Percentiles rank a stretch among this genome's conserved stretches.
phyloP scores from a whole-genome alignment of 495 filamentous ascomycete species.

The Penicillium canariense region DNA sequence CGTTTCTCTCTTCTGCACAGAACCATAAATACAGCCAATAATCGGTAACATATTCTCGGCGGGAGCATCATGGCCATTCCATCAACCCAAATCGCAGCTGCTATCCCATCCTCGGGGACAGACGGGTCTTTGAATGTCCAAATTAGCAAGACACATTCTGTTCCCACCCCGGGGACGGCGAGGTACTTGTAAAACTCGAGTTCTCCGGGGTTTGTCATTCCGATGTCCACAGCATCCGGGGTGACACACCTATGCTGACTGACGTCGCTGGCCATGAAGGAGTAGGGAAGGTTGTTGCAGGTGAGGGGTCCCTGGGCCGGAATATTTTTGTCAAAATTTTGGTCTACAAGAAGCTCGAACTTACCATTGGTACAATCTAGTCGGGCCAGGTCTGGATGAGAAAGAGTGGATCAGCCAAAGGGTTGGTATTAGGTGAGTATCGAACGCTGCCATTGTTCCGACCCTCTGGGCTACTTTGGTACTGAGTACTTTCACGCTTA shows the following conservation, averaged over 20 bases:
- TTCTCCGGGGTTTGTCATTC: constrained; percentile 46
- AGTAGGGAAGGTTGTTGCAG: constrained; percentile 38
- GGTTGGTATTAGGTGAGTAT: constrained; percentile 39
- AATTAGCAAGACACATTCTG: constrained; percentile 29
- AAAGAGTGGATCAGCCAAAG: constrained; percentile 34
- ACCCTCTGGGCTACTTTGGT: not conserved
- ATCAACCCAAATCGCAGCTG: constrained; percentile 37
- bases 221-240: constrained; percentile 43
- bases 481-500: constrained; percentile 5
- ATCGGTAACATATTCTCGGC: not conserved
- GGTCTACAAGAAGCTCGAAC: not conserved
- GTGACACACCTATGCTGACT: constrained; percentile 47
- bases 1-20: not conserved
- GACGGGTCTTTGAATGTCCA: constrained; percentile 24
- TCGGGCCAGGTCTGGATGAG: constrained; percentile 31
- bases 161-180: constrained; percentile 36
- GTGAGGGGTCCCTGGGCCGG: constrained; percentile 13
- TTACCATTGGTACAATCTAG: constrained; percentile 10
- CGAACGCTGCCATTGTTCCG: not conserved
- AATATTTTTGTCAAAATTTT: not conserved
- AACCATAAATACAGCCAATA: not conserved
- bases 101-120: constrained; percentile 28
- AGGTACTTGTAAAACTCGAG: constrained; percentile 42
- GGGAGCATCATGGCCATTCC: constrained; percentile 23
- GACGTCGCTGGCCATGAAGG: constrained; percentile 48